A percentile compares a stretch with the other conserved stretches of the same genome.
Evolutionary conservation across 2,329 filamentous ascomycete genomes (phyloP).

Genomic region (Colletotrichum scovillei): DNA sequence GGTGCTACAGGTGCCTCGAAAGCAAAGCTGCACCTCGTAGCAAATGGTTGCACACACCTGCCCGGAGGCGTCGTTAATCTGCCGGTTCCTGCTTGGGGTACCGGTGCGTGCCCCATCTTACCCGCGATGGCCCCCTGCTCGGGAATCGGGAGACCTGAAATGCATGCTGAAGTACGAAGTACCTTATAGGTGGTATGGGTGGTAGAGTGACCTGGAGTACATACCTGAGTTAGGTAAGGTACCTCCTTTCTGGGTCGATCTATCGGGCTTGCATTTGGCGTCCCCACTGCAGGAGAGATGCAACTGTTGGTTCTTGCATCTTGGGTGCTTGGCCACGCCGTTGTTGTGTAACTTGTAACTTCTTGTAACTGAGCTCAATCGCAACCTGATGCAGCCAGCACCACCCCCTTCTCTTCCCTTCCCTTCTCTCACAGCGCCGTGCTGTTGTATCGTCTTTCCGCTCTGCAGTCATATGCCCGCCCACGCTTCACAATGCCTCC

Average conservation of each 20-base stretch:
- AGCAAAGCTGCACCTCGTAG: neutral
- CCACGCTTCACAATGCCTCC: neutral
- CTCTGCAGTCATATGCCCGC: neutral
- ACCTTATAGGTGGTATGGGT: too few relatives aligned
- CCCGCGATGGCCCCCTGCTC: constrained; percentile 2
- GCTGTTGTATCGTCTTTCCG: neutral
- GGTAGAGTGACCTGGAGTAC: too few relatives aligned
- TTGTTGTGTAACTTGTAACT: neutral
- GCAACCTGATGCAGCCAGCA: constrained; percentile 1
- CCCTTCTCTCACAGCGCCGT: neutral
- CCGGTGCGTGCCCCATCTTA: constrained; percentile 11
- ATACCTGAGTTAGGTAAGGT: too few relatives aligned
- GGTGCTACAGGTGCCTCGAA: neutral
- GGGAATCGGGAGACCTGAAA: neutral
- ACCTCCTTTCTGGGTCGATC: neutral
- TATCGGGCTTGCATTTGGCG: constrained; percentile 26
- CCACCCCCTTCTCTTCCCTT: too few relatives aligned
- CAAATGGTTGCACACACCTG: neutral
- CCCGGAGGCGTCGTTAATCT: neutral
- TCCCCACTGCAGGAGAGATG: constrained; percentile 8
- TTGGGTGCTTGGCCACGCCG: neutral
- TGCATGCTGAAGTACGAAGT: too few relatives aligned
- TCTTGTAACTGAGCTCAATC: neutral
- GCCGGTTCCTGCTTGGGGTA: constrained; percentile 10
- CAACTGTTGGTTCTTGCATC: neutral